These are phyloP conservation scores for Porphyrellus cyaneotinctus DNA, from an alignment of 768 basidiomycete genomes.

Conservation along the genomic window DNA sequence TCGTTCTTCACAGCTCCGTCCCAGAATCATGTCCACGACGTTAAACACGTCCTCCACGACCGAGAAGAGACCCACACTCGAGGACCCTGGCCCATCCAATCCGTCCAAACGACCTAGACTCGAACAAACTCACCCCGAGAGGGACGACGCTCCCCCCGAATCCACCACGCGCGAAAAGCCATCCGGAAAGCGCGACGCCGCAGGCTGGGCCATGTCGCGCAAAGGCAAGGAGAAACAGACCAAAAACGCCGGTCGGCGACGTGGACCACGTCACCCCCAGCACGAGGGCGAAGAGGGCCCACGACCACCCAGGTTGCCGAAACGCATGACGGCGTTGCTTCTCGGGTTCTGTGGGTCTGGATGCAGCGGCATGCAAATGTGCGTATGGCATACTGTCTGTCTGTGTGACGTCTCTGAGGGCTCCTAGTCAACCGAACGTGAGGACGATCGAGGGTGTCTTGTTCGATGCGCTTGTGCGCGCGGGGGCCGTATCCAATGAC, in stretches of 20 bases:
- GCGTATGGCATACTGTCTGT: constrained; percentile 30
- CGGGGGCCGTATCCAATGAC: constrained; percentile 91
- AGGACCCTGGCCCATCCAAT: background rate
- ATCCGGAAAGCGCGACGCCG: constrained; percentile 22
- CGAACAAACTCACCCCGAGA: background rate
- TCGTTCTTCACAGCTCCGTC: background rate
- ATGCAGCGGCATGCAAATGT: constrained; percentile 97
- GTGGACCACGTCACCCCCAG: constrained; percentile 33
- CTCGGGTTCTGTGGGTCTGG: constrained; percentile 92
- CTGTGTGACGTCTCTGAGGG: too few species aligned
- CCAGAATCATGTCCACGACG: constrained; percentile 1
- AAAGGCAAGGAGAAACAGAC: constrained; percentile 36
- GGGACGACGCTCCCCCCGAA: background rate
- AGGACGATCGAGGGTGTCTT: constrained; percentile 88
- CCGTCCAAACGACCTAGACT: constrained; percentile 12
- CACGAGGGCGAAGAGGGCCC: constrained; percentile 13
- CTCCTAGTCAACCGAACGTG: constrained; percentile 56
- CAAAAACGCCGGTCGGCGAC: constrained; percentile 37
- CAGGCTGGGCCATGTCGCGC: constrained; percentile 32
- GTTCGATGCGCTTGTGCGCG: constrained; percentile 83
- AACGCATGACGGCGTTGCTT: constrained; percentile 78
- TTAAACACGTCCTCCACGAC: background rate
- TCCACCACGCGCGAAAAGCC: constrained; percentile 1
- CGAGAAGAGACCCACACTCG: constrained; percentile 6
- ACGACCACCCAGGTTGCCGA: constrained; percentile 65